Conservation (phyloP, 1,284 basidiomycete species). For the Apiotrichum gamsii region DNA sequence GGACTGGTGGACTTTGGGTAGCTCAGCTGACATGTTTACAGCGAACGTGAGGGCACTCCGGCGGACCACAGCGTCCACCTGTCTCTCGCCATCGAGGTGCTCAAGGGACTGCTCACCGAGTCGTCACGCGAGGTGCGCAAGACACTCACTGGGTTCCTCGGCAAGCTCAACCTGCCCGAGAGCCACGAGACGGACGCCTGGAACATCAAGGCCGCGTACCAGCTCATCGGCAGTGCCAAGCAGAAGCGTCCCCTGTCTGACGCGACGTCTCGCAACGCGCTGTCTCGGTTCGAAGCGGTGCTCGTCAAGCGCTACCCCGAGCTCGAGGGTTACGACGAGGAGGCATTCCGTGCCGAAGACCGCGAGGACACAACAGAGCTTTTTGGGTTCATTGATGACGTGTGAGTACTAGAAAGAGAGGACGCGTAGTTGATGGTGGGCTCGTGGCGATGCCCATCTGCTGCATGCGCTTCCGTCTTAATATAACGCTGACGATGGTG, state of each 20-base stretch:
- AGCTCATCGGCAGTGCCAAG: constrained; percentile 58
- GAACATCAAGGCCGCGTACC: constrained; percentile 58
- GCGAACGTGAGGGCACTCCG: constrained; percentile 1
- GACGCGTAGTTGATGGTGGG: no score
- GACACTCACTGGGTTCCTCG: constrained; percentile 68
- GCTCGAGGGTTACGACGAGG: constrained; percentile 62
- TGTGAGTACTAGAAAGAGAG: constrained; percentile 27
- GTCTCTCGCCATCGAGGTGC: constrained; percentile 68
- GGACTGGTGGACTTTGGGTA: background rate
- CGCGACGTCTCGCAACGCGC: constrained; percentile 61
- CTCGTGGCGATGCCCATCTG: no score
- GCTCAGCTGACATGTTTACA: constrained; percentile 1
- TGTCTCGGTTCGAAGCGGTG: constrained; percentile 59
- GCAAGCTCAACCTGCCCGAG: constrained; percentile 69
- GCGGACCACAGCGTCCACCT: constrained; percentile 61
- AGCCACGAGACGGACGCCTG: constrained; percentile 54
- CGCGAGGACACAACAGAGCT: constrained; percentile 26
- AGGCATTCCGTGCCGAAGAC: constrained; percentile 46
- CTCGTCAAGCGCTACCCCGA: constrained; percentile 58
- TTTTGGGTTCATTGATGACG: constrained; percentile 43
- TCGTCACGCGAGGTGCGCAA: constrained; percentile 62
- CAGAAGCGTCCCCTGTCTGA: constrained; percentile 71
- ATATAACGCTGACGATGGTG: no score
- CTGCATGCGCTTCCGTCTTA: no score
- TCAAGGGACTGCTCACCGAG: constrained; percentile 52